These are phyloP conservation scores for Erucastrum elatum DNA, from an alignment of 345 rosid genomes.

Conservation along the genomic window DNA sequence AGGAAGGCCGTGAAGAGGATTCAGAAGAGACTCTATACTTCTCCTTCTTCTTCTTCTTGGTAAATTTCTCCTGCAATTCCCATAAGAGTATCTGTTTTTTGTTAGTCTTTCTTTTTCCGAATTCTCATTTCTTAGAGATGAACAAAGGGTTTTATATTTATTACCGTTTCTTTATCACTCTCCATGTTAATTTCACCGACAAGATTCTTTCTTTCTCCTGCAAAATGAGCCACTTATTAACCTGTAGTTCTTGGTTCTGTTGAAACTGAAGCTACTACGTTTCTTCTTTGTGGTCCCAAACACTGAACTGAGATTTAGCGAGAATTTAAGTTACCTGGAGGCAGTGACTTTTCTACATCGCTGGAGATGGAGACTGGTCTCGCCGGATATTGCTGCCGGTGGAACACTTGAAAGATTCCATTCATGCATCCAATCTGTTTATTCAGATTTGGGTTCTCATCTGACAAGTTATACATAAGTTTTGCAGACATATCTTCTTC, in stretches of 20 bases:
- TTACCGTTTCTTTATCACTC: slow-evolving; percentile 50
- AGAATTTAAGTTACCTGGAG: slow-evolving; percentile 35
- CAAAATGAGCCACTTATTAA: slow-evolving; percentile 8
- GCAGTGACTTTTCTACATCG: slow-evolving; percentile 23
- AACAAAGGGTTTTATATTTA: slow-evolving; percentile 9
- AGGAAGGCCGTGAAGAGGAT: slow-evolving; percentile 61
- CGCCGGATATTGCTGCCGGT: slow-evolving; percentile 55
- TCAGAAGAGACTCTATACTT: slow-evolving; percentile 67
- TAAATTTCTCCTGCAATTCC: slow-evolving; percentile 56
- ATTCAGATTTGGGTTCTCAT: slow-evolving; percentile 67
- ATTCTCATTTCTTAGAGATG: not conserved
- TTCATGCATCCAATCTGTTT: slow-evolving; percentile 91
- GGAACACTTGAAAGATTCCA: slow-evolving; percentile 78
- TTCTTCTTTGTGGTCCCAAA: slow-evolving; percentile 28
- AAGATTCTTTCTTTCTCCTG: slow-evolving; percentile 52
- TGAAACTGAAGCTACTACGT: slow-evolving; percentile 16
- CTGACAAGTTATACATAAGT: slow-evolving; percentile 54
- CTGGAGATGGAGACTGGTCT: slow-evolving; percentile 23
- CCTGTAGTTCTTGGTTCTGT: slow-evolving; percentile 15
- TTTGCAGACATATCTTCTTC: slow-evolving; percentile 64
- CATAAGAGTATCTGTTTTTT: slow-evolving; percentile 1
- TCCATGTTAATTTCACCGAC: slow-evolving; percentile 40
- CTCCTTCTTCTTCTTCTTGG: slow-evolving; percentile 50
- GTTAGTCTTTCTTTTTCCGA: not conserved
- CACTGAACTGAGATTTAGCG: slow-evolving; percentile 16